Percentiles rank a stretch among this genome's conserved stretches.
phyloP scores from a whole-genome alignment of 192 early-diverging fungal genomes.

The Backusella circina region DNA sequence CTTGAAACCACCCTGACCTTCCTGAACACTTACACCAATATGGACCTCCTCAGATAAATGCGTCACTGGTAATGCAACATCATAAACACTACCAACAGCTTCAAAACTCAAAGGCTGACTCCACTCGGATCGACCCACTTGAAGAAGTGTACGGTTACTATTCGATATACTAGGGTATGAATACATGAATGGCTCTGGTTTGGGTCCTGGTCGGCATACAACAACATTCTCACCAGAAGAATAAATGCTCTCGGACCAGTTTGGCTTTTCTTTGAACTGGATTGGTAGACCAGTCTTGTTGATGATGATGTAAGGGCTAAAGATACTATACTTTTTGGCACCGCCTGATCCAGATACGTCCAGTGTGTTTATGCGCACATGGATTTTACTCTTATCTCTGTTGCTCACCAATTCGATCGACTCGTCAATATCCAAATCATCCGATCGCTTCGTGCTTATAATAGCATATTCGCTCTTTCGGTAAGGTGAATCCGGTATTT shows the following conservation, averaged over 20 bases:
- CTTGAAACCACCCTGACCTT: constrained; percentile 84
- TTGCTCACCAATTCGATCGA: constrained; percentile 48
- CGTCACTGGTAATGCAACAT: constrained; percentile 63
- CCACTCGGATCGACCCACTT: constrained; percentile 74
- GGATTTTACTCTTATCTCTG: constrained; percentile 49
- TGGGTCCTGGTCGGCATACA: constrained; percentile 4
- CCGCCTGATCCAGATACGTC: constrained; percentile 66
- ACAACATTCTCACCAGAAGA: constrained; percentile 63
- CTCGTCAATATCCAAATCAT: constrained; percentile 77
- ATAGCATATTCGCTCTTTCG: constrained; percentile 77
- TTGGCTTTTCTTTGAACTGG: constrained; percentile 72
- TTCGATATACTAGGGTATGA: constrained; percentile 87
- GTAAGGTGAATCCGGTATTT: constrained; percentile 71
- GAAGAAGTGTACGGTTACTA: constrained; percentile 76
- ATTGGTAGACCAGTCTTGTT: constrained; percentile 88
- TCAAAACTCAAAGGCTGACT: constrained; percentile 92
- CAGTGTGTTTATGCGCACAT: constrained; percentile 58
- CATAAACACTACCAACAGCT: constrained; percentile 84
- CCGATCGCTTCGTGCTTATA: constrained; percentile 76
- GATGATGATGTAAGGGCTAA: constrained; percentile 88
- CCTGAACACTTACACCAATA: constrained; percentile 80
- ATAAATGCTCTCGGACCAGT: constrained; percentile 71
- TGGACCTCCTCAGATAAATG: constrained; percentile 59
- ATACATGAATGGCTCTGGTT: constrained; percentile 82
- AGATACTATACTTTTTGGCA: constrained; percentile 82